Percentiles rank a stretch among this genome's conserved stretches.
These are phyloP conservation scores for Fusarium zealandicum DNA, from an alignment of 2,329 filamentous ascomycete genomes.

Conservation along the genomic window DNA sequence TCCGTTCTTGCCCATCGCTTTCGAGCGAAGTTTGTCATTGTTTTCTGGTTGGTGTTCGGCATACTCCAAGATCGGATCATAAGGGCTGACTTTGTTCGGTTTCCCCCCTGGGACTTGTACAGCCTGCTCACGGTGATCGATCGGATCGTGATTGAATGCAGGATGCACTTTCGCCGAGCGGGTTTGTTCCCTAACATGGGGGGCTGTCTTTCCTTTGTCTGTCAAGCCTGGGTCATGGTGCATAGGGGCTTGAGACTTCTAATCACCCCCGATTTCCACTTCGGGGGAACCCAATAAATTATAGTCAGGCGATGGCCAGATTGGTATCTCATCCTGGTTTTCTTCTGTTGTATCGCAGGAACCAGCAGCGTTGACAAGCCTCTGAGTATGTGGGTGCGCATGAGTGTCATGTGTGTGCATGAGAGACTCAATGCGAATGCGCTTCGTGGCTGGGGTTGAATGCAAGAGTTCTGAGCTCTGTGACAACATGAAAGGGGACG, in stretches of 20 bases:
- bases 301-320: neutral
- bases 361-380: neutral
- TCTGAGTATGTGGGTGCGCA: neutral
- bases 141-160: slow-evolving; percentile 25
- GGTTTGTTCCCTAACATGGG: slow-evolving; percentile 32
- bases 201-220: slow-evolving; percentile 16
- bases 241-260: slow-evolving; percentile 26
- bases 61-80: slow-evolving; percentile 9
- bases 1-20: neutral
- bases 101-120: neutral
- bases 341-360: neutral
- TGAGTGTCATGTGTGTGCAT: neutral
- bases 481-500: neutral
- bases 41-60: neutral
- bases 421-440: neutral
- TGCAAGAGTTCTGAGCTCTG: neutral
- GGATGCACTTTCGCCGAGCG: slow-evolving; percentile 40
- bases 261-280: slow-evolving; percentile 19
- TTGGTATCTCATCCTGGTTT: neutral
- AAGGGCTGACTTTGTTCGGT: slow-evolving; percentile 30
- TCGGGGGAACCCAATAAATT: slow-evolving; percentile 1
- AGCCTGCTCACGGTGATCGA: slow-evolving; percentile 8
- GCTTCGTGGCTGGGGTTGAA: neutral
- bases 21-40: neutral
- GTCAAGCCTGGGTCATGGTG: slow-evolving; percentile 19